phyloP scores from a whole-genome alignment of 1,284 basidiomycete species.

The Pseudozyma sp. region DNA sequence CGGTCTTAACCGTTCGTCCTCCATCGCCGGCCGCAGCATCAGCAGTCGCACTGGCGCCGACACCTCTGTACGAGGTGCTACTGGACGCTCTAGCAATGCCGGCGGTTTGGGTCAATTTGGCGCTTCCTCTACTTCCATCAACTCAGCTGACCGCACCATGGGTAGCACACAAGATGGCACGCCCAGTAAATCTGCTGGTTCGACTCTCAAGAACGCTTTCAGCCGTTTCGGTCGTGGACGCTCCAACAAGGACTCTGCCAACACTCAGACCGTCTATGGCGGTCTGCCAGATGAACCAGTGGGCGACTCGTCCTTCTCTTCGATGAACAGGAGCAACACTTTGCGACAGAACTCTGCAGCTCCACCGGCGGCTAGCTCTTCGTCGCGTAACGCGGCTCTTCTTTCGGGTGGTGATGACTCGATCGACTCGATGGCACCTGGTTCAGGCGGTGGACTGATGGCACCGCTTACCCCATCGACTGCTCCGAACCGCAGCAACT shows the following conservation, averaged over 20 bases:
- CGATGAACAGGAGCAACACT: constrained; percentile 31
- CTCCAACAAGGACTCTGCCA: constrained; percentile 47
- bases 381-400: constrained; percentile 16
- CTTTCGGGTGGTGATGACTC: constrained; percentile 35
- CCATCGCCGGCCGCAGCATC: constrained; percentile 47
- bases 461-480: constrained; percentile 51
- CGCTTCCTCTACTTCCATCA: constrained; percentile 47
- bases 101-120: constrained; percentile 53
- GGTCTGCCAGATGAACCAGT: constrained; percentile 39
- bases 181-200: constrained; percentile 45
- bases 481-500: constrained; percentile 20
- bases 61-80: constrained; percentile 8
- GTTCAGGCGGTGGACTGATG: constrained; percentile 48
- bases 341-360: constrained; percentile 34
- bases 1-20: constrained; percentile 26
- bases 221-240: constrained; percentile 54
- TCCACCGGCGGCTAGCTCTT: constrained; percentile 12
- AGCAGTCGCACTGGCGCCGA: constrained; percentile 38
- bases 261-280: constrained; percentile 53
- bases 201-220: constrained; percentile 57
- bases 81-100: constrained; percentile 26
- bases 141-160: constrained; percentile 43
- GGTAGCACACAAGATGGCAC: constrained; percentile 28
- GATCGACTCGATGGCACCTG: constrained; percentile 41
- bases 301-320: constrained; percentile 39